phyloP scores from a whole-genome alignment of 495 filamentous ascomycete genomes.

The Xylaria sp. region DNA sequence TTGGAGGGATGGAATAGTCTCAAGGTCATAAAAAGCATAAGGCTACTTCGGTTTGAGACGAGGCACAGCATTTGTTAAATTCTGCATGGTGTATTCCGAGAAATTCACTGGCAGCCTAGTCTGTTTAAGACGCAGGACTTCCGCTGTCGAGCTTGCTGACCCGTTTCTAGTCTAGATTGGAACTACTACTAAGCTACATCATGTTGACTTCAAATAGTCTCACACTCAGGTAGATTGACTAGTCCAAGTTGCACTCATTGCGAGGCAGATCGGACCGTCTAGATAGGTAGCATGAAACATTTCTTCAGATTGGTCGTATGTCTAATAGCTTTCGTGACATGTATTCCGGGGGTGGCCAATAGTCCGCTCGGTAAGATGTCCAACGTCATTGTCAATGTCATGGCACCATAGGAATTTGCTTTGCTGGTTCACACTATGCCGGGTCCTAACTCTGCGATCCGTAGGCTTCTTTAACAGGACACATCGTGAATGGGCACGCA shows the following conservation, averaged over 20 bases:
- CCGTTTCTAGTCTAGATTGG: constrained; percentile 37
- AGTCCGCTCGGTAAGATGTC: background rate
- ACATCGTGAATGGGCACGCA: constrained; percentile 4
- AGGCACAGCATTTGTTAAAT: constrained; percentile 4
- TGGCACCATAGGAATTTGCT: background rate
- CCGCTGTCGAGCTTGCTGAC: constrained; percentile 37
- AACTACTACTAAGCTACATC: constrained; percentile 30
- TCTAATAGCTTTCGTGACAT: background rate
- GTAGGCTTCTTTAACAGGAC: background rate
- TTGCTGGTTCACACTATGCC: background rate
- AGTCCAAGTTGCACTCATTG: constrained; percentile 32
- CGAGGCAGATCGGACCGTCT: constrained; percentile 30
- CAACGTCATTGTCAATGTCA: background rate
- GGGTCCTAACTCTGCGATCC: background rate
- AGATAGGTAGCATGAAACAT: constrained; percentile 40
- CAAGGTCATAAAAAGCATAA: constrained; percentile 4
- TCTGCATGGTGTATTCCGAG: constrained; percentile 1
- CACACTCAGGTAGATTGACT: constrained; percentile 36
- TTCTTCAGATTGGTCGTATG: background rate
- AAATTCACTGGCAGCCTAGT: constrained; percentile 12
- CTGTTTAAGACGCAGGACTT: constrained; percentile 23
- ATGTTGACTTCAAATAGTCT: constrained; percentile 15
- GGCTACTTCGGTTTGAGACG: background rate
- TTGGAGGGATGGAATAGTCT: constrained; percentile 20
- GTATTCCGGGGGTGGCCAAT: background rate